Percentiles rank a stretch among this genome's conserved stretches.
phyloP scores from a whole-genome alignment of 1,139 yeast genomes.

The Scheffersomyces quercinus region DNA sequence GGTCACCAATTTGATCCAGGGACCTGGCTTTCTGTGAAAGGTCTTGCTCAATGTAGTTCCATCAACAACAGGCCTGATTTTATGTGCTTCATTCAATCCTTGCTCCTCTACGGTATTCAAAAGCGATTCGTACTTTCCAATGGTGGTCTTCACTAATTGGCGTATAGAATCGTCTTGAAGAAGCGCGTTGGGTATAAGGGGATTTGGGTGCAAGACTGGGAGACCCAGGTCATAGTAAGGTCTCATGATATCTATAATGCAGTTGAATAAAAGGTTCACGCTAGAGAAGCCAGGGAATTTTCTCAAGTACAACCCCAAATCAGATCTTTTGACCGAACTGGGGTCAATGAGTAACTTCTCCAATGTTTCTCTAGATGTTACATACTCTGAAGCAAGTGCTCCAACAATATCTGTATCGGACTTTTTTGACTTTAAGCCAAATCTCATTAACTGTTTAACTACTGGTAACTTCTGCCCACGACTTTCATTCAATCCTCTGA shows the following conservation, averaged over 20 bases:
- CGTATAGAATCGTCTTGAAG: slow-evolving; percentile 4
- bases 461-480: slow-evolving; percentile 37
- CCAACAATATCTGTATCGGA: slow-evolving; percentile 54
- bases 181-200: slow-evolving; percentile 7
- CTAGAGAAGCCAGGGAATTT: slow-evolving; percentile 54
- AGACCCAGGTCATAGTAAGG: slow-evolving; percentile 6
- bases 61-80: slow-evolving; percentile 57
- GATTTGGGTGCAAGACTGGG: slow-evolving; percentile 8
- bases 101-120: slow-evolving; percentile 23
- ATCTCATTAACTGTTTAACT: slow-evolving; percentile 52
- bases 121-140: slow-evolving; percentile 34
- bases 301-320: slow-evolving; percentile 61
- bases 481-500: slow-evolving; percentile 28
- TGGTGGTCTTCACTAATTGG: slow-evolving; percentile 2
- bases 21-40: slow-evolving; percentile 70
- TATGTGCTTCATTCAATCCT: slow-evolving; percentile 42
- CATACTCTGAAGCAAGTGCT: slow-evolving; percentile 27
- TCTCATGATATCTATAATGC: slow-evolving; percentile 29
- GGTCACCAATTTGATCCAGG: slow-evolving; percentile 69
- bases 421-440: slow-evolving; percentile 70
- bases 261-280: slow-evolving; percentile 37
- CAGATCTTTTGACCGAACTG: slow-evolving; percentile 45
- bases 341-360: slow-evolving; percentile 20
- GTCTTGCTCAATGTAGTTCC: slow-evolving; percentile 64
- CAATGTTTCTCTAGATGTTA: slow-evolving; percentile 14